Percentiles rank a stretch among this genome's conserved stretches.
phyloP scores from a whole-genome alignment of 202 grass and related monocot genomes.

The Zizania palustris region DNA sequence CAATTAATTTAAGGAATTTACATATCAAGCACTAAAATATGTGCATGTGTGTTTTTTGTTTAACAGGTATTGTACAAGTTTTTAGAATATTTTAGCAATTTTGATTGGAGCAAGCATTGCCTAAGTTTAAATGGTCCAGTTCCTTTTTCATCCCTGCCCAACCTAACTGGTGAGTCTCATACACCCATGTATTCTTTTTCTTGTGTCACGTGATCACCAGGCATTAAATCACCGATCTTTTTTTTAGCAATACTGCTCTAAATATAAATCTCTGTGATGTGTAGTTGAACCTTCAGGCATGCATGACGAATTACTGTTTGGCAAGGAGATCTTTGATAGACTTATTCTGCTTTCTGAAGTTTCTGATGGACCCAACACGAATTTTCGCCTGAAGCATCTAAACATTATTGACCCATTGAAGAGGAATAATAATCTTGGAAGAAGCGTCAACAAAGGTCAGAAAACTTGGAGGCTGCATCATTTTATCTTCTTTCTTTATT shows the following conservation, averaged over 20 bases:
- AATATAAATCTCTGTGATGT: constrained; percentile 23
- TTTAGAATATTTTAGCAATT: constrained; percentile 94
- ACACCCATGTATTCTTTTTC: constrained; percentile 18
- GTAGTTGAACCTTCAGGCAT: constrained; percentile 55
- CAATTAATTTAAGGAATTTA: background rate
- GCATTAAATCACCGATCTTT: background rate
- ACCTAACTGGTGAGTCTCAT: constrained; percentile 42
- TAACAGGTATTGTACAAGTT: constrained; percentile 83
- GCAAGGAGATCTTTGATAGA: constrained; percentile 43
- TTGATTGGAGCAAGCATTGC: constrained; percentile 76
- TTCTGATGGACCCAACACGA: constrained; percentile 27
- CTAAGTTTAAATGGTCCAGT: constrained; percentile 75
- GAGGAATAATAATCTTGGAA: constrained; percentile 80
- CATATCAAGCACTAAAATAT: background rate
- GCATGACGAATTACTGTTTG: constrained; percentile 50
- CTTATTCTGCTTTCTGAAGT: constrained; percentile 50
- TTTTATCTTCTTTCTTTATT: constrained; percentile 16
- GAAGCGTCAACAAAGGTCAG: constrained; percentile 80
- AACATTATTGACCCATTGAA: constrained; percentile 93
- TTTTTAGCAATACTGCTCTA: background rate
- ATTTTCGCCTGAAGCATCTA: constrained; percentile 55
- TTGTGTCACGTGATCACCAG: constrained; percentile 13
- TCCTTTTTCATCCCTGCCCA: constrained; percentile 45
- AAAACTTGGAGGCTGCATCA: constrained; percentile 2
- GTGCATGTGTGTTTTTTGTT: constrained; percentile 20